Percentiles rank a stretch among this genome's conserved stretches.
These are phyloP conservation scores for Geotrichum fermentans DNA, from an alignment of 1,139 yeast genomes.

Conservation along the genomic window DNA sequence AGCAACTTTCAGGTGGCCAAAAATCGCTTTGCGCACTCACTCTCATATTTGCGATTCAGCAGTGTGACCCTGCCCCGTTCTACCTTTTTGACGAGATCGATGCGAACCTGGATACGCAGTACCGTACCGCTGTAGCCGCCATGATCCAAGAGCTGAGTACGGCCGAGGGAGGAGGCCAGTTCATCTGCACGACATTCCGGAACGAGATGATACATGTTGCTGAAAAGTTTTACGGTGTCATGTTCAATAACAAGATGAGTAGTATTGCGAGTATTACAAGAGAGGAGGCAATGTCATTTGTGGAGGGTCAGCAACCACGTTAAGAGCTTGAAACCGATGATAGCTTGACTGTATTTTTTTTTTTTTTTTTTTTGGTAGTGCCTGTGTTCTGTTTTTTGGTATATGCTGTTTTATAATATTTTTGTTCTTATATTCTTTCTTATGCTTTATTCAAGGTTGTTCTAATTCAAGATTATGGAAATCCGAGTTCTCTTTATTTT, in stretches of 20 bases:
- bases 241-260: constrained; percentile 78
- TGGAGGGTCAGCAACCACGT: constrained; percentile 46
- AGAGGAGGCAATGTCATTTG: constrained; percentile 73
- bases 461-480: neutral
- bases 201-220: constrained; percentile 90
- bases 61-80: constrained; percentile 95
- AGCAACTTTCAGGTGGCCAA: constrained; percentile 94
- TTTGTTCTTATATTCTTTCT: neutral
- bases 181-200: constrained; percentile 92
- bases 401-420: neutral
- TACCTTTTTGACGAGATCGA: constrained; percentile 94
- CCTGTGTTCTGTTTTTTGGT: neutral
- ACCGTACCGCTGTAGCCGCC: constrained; percentile 80
- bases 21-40: constrained; percentile 94
- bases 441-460: neutral
- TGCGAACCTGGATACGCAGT: constrained; percentile 90
- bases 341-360: neutral
- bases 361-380: neutral
- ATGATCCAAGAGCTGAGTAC: constrained; percentile 53
- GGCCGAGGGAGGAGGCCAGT: constrained; percentile 54
- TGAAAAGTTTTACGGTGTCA: constrained; percentile 81
- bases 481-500: too few species aligned
- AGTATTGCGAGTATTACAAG: constrained; percentile 64
- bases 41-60: constrained; percentile 85
- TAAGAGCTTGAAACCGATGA: neutral